phyloP scores from a whole-genome alignment of 169 alveolate genomes.

The Eimeria acervulina region DNA sequence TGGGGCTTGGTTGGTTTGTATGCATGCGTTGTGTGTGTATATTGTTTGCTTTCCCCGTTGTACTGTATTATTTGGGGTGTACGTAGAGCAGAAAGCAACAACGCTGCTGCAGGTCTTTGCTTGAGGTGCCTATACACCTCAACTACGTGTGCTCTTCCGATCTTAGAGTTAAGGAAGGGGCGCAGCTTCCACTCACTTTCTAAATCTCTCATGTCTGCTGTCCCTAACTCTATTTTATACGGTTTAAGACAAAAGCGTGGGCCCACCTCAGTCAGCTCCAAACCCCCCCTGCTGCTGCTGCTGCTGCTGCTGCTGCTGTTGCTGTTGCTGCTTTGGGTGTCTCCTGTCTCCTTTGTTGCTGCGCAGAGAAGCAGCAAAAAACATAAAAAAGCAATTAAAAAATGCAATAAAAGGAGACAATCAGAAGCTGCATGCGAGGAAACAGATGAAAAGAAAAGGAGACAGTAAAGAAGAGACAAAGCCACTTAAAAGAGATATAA shows the following conservation, averaged over 20 bases:
- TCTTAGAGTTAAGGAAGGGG: constrained; percentile 97
- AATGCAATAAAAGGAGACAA: neutral
- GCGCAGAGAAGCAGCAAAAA: neutral
- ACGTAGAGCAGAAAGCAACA: no score
- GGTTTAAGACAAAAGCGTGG: constrained; percentile 97
- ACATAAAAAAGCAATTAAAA: neutral
- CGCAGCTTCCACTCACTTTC: constrained; percentile 98
- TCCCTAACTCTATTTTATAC: constrained; percentile 97
- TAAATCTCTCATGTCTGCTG: constrained; percentile 98
- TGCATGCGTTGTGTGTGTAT: no score
- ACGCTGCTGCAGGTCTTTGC: no score
- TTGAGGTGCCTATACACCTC: neutral
- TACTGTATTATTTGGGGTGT: no score
- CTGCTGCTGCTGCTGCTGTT: no score
- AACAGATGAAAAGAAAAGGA: neutral
- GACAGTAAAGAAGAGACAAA: neutral
- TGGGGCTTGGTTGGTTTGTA: no score
- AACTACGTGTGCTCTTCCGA: constrained; percentile 89
- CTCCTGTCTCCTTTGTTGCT: constrained; percentile 39
- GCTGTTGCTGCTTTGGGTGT: neutral
- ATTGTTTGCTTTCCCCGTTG: no score
- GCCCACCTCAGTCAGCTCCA: constrained; percentile 95
- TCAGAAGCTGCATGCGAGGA: no score
- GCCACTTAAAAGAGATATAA: neutral
- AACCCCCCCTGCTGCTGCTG: constrained; percentile 67